These are phyloP conservation scores for Epichloe elymi DNA, from an alignment of 2,329 filamentous ascomycete species.

Conservation along the genomic window DNA sequence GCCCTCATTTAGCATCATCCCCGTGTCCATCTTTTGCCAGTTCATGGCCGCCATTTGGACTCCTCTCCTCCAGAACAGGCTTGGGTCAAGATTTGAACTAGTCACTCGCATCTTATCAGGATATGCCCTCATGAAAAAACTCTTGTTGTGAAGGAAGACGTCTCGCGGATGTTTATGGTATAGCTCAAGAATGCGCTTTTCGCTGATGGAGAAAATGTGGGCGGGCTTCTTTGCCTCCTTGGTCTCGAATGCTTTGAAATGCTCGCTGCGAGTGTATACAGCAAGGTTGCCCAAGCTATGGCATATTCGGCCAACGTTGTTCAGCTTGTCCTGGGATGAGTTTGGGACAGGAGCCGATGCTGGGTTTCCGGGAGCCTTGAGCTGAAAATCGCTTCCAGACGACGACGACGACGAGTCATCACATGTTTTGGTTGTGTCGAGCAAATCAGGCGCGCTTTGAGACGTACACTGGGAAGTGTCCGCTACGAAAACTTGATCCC, in stretches of 20 bases:
- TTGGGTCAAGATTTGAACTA: constrained; percentile 90
- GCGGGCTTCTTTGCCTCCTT: constrained; percentile 45
- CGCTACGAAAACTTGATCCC: not conserved
- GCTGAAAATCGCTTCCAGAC: constrained; percentile 29
- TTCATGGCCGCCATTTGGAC: constrained; percentile 98
- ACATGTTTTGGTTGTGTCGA: constrained; percentile 16
- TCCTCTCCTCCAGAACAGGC: constrained; percentile 80
- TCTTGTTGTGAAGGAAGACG: constrained; percentile 78
- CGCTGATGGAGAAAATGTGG: constrained; percentile 80
- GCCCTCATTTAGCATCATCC: constrained; percentile 92
- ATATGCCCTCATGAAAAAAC: constrained; percentile 83
- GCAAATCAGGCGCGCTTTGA: constrained; percentile 15
- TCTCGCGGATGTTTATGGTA: constrained; percentile 52
- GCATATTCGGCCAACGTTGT: constrained; percentile 50
- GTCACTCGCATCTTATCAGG: constrained; percentile 65
- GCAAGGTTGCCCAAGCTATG: constrained; percentile 60
- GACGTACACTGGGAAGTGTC: not conserved
- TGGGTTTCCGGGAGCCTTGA: constrained; percentile 3
- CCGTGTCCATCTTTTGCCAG: constrained; percentile 89
- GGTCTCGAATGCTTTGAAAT: constrained; percentile 60
- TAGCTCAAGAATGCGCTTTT: constrained; percentile 55
- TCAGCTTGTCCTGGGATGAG: constrained; percentile 13
- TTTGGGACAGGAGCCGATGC: not conserved
- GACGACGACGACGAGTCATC: constrained; percentile 25
- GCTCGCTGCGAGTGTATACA: constrained; percentile 76